Evolutionary conservation across 139 green algal genomes (phyloP), one percentile per base, ranked within the genome.

Genomic region (Chlorella vulgaris): DNA sequence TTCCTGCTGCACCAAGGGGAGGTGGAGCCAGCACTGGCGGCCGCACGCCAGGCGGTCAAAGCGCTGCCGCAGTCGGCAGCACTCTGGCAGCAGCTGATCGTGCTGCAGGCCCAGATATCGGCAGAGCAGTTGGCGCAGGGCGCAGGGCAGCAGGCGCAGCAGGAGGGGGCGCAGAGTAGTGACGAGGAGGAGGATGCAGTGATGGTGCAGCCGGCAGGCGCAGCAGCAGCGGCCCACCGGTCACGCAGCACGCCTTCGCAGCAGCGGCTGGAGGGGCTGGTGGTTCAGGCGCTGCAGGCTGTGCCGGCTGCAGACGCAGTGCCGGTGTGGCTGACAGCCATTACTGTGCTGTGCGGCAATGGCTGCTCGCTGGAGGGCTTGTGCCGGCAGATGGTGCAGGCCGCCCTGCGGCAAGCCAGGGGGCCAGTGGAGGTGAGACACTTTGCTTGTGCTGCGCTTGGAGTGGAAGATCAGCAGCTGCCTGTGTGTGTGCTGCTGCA

Each of bases 1-100:
- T 76, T 83, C 78, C 84, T 87, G 10, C 71, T 89, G 36, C 63
- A 60, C 31, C 74, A 82, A 28, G 78, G 78, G 26, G 84, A 88
- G 21, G 35, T 60, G 21, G 50, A 83, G 42, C 75, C 73, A 22
- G 87, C 89, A 22, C 66, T 91, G 55, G 74, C 61, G 7, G 88
- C 80, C 2, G 80, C 83, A 18, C 77, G 70, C 31, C 39, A 53
- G n/a, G 88, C 80, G n/a, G 83, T 71, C 33, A 38, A 85, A 40
- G 65, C 81, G 5, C 62, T 75, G 36, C 86, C 88, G 0, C 47
- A 28, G n/a, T 83, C 75, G 38, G 82, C 80, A 1, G 40, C 53
- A 3, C 38, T 90, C 29, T 92, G 89, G 85, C 73, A 67, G 43
- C 74, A 78, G 63, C 74, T 80, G 31, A 76, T 93, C 68, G n/a